phyloP scores from a whole-genome alignment of 116 monocot genomes.

The Iris pallida region DNA sequence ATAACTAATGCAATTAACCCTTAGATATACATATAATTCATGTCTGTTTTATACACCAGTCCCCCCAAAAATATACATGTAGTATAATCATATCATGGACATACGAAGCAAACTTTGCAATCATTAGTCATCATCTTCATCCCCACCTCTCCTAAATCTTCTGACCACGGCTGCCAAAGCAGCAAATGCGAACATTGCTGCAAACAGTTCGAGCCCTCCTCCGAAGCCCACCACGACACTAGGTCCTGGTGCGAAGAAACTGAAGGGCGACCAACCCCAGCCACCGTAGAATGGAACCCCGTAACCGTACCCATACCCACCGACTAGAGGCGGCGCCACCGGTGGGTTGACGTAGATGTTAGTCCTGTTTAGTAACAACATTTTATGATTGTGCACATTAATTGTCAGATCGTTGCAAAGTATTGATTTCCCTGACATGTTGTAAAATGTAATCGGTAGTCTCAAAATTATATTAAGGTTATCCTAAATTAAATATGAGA shows the following conservation, averaged over 20 bases:
- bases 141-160: slow-evolving; percentile 33
- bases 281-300: slow-evolving; percentile 66
- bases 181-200: slow-evolving; percentile 49
- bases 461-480: no score
- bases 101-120: not conserved
- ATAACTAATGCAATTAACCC: no score
- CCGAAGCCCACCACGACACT: slow-evolving; percentile 72
- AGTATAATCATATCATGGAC: not conserved
- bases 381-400: no score
- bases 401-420: no score
- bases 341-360: slow-evolving; percentile 87
- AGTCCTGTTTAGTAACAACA: slow-evolving; percentile 45
- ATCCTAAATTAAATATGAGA: no score
- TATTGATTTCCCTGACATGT: no score
- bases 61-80: slow-evolving; percentile 10
- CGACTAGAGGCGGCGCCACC: slow-evolving; percentile 77
- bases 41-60: no score
- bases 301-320: slow-evolving; percentile 93
- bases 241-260: slow-evolving; percentile 82
- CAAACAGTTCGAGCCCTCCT: slow-evolving; percentile 79
- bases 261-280: slow-evolving; percentile 93
- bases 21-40: no score
- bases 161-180: slow-evolving; percentile 47
- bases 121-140: slow-evolving; percentile 72
- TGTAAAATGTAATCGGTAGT: no score